Conservation (phyloP, 177 flowering plant species). For the Vitis hybrid region DNA sequence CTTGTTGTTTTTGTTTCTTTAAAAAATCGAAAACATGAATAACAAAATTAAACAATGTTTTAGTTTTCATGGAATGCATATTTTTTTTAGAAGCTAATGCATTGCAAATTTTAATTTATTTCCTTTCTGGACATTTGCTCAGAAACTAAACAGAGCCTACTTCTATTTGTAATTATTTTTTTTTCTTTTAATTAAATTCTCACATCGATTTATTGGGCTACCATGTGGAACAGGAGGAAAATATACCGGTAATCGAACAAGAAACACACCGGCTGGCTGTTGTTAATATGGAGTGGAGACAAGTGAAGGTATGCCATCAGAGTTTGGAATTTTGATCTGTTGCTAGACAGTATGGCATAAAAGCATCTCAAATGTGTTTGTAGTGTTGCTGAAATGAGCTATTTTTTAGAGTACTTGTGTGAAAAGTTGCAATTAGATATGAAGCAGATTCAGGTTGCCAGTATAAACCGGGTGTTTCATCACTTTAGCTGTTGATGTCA, state of each 20-base stretch:
- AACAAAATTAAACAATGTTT: background rate
- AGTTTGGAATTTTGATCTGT: background rate
- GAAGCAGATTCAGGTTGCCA: too few relatives aligned
- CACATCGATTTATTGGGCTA: background rate
- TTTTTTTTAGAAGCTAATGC: background rate
- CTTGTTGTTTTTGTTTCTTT: background rate
- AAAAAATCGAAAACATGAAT: background rate
- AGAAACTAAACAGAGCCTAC: background rate
- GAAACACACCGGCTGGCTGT: constrained; percentile 78
- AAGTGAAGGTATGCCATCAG: constrained; percentile 58
- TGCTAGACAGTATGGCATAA: background rate
- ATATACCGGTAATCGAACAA: constrained; percentile 57
- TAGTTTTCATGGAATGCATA: background rate
- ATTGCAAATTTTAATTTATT: too few relatives aligned
- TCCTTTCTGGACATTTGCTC: too few relatives aligned
- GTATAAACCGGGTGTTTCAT: too few relatives aligned
- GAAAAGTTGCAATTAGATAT: too few relatives aligned
- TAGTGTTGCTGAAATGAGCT: too few relatives aligned
- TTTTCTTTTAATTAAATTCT: background rate
- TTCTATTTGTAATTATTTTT: background rate
- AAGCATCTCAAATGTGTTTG: too few relatives aligned
- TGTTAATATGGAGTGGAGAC: constrained; percentile 88
- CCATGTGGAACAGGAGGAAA: constrained; percentile 46
- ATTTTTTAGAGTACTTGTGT: too few relatives aligned
- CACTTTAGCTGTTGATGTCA: too few relatives aligned